Conservation (phyloP, 2,329 filamentous ascomycete species). For the Pseudogymnoascus sp. region DNA sequence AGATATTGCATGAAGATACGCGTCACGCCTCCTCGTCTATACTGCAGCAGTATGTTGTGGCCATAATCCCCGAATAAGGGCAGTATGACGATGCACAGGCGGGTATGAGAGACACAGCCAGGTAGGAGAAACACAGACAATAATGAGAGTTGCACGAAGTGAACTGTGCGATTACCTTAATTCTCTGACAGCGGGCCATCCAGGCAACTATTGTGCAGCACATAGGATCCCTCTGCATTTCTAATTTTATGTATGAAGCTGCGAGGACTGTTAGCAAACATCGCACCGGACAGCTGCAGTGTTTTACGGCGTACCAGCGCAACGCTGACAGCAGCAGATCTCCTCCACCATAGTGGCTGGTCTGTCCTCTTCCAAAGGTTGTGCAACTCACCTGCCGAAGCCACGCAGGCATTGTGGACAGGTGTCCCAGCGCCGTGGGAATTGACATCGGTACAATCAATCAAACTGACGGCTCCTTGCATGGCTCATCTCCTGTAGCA, state of each 20-base stretch:
- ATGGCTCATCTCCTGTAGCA: neutral
- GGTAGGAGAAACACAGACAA: neutral
- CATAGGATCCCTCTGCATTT: neutral
- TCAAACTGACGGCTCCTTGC: neutral
- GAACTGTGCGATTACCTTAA: slow-evolving; percentile 1
- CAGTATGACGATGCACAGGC: slow-evolving; percentile 1
- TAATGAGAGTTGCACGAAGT: slow-evolving; percentile 2
- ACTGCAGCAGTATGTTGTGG: neutral
- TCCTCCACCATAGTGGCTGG: neutral
- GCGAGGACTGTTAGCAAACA: neutral
- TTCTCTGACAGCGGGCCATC: slow-evolving; percentile 4
- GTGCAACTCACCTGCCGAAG: neutral
- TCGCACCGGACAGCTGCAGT: neutral
- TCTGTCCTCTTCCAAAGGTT: neutral
- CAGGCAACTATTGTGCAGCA: neutral
- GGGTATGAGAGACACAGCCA: neutral
- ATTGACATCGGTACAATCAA: slow-evolving; percentile 1
- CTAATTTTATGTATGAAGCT: neutral
- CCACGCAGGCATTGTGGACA: slow-evolving; percentile 5
- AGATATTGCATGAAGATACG: neutral
- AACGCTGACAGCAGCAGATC: slow-evolving; percentile 1
- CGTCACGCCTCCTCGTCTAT: neutral
- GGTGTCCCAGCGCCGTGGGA: neutral
- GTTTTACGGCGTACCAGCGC: neutral
- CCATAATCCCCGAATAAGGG: slow-evolving; percentile 1